phyloP scores from a whole-genome alignment of 169 alveolate species.

The Cryptosporidium sp. region DNA sequence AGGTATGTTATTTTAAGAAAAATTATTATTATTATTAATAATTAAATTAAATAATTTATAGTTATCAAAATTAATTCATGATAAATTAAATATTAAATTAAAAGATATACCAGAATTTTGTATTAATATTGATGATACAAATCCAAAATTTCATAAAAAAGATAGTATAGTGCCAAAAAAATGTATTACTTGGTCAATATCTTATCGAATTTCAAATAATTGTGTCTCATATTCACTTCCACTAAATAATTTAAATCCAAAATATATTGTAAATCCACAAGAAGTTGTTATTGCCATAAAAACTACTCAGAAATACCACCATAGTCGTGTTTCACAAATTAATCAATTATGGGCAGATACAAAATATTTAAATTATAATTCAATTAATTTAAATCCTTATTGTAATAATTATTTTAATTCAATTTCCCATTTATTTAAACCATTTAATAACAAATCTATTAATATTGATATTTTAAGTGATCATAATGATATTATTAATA shows the following conservation, averaged over 20 bases:
- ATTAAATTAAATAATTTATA: neutral
- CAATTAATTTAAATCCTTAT: constrained; percentile 2
- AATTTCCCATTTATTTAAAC: neutral
- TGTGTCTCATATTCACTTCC: constrained; percentile 50
- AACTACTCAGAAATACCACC: constrained; percentile 45
- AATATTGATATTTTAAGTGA: constrained; percentile 43
- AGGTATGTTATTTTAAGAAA: constrained; percentile 21
- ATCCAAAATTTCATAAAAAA: constrained; percentile 37
- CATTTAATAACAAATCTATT: neutral
- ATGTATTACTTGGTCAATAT: constrained; percentile 67
- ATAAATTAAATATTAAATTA: constrained; percentile 11
- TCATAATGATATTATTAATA: neutral
- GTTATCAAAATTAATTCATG: constrained; percentile 46
- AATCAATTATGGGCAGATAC: constrained; percentile 47
- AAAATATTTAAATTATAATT: constrained; percentile 22
- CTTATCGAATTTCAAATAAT: constrained; percentile 32
- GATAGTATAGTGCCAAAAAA: constrained; percentile 27
- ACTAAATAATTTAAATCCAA: neutral
- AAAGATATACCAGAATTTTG: constrained; percentile 66
- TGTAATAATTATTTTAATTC: constrained; percentile 18
- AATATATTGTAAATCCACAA: constrained; percentile 28
- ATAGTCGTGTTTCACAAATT: constrained; percentile 23
- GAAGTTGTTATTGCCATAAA: constrained; percentile 57
- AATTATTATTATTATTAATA: neutral
- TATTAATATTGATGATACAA: constrained; percentile 1